Conservation (phyloP, 129 eudicot genomes). For the Erigeron canadensis region DNA sequence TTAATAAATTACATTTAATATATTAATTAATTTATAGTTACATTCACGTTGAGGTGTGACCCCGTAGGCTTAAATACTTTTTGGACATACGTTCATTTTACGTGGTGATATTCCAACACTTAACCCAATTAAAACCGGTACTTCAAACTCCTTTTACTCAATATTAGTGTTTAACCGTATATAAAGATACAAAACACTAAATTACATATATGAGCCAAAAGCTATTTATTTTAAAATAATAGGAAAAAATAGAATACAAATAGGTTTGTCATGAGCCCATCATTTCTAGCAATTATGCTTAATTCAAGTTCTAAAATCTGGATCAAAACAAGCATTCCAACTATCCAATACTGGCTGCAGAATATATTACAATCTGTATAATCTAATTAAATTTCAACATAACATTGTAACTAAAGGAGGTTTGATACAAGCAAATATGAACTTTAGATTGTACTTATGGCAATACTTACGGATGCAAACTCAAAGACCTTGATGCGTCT, state of each 20-base stretch:
- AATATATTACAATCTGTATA: background rate
- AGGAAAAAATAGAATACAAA: background rate
- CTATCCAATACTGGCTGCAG: background rate
- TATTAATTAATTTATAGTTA: too few relatives aligned
- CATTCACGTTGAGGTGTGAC: too few relatives aligned
- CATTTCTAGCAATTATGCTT: background rate
- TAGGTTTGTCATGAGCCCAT: background rate
- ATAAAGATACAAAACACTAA: background rate
- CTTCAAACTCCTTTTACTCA: background rate
- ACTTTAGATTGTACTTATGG: background rate
- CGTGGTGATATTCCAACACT: too few relatives aligned
- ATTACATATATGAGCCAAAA: background rate
- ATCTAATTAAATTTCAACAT: background rate
- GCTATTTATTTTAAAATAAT: background rate
- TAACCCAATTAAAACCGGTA: too few relatives aligned
- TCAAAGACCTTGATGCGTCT: slow-evolving; percentile 79
- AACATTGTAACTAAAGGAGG: background rate
- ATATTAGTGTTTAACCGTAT: background rate
- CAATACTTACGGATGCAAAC: slow-evolving; percentile 65
- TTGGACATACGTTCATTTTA: too few relatives aligned
- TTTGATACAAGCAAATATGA: background rate
- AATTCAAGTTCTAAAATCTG: background rate
- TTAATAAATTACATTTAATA: too few relatives aligned
- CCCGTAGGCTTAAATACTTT: too few relatives aligned
- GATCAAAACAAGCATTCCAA: background rate